Base-by-base conservation (phyloP, 306 rosid genomes). In the Corylus heterophylla region DNA sequence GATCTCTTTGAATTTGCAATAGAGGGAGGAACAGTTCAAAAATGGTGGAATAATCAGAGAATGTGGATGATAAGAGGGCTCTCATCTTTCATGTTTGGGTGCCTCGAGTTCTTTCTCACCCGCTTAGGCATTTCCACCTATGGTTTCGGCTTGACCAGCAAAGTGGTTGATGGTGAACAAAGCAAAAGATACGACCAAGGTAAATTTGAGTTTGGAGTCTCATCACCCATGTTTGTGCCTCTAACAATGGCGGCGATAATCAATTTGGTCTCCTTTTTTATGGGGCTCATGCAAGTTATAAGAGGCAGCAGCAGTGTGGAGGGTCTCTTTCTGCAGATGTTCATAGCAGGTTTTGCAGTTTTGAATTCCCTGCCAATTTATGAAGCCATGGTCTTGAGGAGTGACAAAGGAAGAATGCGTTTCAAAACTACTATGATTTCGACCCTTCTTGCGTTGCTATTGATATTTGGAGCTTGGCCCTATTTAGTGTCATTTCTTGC, bases 41-140 rank as follows among this genome's bases (percentile, higher is more conserved):
- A 39, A 59, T 88, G 89, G 92, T 88, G 92, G 89, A 86, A 74
- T 42, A 78, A 86, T 29, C 89, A 86, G n/a, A 83, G 89, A 58
- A 88, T 86, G 75, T 86, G 91, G 91, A 69, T 82, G 79, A 48
- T 81, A 47, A 84, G 83, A 52, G 74, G 80, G 0, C 74, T 81
- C 31, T 79, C 88, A 11, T 37, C 79, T 70, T 71, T 12, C 62
- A 4, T 74, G 16, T 86, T 83, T 17, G 89, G 82, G 37, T n/a
- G 16, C 14, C 62, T 50, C 0, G 89, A 85, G 82, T 81, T 25
- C 67, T 9, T 56, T 0, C 29, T 83, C 22, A 56, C 76, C 4
- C 76, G 69, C 7, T 45, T 85, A 4, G 75, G 85, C n/a, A 73
- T 83, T 74, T 73, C 83, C 3, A 8, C 85, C 1, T 50, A 45